A percentile compares a stretch with the other conserved stretches of the same genome.
phyloP scores from a whole-genome alignment of 2,329 filamentous ascomycete genomes.

The Calonectria hongkongensis region DNA sequence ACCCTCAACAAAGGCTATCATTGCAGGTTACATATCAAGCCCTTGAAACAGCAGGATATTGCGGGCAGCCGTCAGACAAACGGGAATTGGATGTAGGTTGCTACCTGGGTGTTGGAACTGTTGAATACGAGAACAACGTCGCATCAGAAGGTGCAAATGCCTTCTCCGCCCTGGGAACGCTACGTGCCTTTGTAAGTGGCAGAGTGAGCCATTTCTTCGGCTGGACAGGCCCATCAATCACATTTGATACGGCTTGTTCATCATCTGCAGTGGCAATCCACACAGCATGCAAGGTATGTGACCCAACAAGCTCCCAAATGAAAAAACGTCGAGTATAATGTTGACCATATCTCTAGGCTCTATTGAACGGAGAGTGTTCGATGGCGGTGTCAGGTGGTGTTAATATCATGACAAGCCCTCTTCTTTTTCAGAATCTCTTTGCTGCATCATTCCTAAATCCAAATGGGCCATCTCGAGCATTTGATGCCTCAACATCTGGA shows the following conservation, averaged over 20 bases:
- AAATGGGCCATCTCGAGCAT: not conserved
- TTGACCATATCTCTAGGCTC: not conserved
- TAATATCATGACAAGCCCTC: not conserved
- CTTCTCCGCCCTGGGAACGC: not conserved
- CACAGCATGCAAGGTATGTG: not conserved
- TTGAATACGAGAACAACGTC: not conserved
- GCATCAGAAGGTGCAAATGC: not conserved
- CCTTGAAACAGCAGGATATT: not conserved
- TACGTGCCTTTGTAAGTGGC: not conserved
- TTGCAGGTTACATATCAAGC: not conserved
- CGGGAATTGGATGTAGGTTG: not conserved
- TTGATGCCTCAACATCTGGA: not conserved
- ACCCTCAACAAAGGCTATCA: not conserved
- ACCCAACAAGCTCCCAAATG: not conserved
- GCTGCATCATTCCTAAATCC: not conserved
- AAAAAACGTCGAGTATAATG: not conserved
- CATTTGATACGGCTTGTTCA: constrained; percentile 6
- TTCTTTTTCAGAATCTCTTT: constrained; percentile 1
- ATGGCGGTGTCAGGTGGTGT: constrained; percentile 1
- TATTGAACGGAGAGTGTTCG: not conserved
- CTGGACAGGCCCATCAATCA: constrained; percentile 1
- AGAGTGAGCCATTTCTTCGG: constrained; percentile 1
- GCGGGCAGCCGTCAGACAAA: not conserved
- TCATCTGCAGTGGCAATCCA: constrained; percentile 6
- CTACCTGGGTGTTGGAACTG: not conserved